phyloP scores from a whole-genome alignment of 2,329 filamentous ascomycete genomes.

The Aspergillus japonicus region DNA sequence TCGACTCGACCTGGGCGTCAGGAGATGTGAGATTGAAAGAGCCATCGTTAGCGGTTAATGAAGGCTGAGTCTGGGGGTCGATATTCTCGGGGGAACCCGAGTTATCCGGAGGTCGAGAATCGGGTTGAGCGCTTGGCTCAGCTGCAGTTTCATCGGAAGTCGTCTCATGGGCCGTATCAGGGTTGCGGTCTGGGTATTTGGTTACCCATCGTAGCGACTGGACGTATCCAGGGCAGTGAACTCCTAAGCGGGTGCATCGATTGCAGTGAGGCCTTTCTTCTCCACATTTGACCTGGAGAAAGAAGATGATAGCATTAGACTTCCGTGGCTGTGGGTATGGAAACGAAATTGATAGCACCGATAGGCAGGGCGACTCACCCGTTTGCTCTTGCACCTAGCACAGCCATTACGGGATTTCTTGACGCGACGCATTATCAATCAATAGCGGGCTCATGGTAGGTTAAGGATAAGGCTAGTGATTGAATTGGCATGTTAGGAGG shows the following conservation, averaged over 20 bases:
- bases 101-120: constrained; percentile 1
- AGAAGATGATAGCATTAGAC: constrained; percentile 2
- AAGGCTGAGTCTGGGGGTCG: constrained; percentile 9
- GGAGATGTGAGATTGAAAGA: constrained; percentile 7
- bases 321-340: not conserved
- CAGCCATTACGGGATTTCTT: constrained; percentile 45
- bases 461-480: constrained; percentile 35
- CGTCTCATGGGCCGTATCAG: constrained; percentile 9
- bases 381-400: constrained; percentile 44
- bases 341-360: constrained; percentile 1
- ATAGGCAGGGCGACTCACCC: constrained; percentile 23
- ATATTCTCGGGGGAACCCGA: constrained; percentile 4
- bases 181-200: constrained; percentile 25
- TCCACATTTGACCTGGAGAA: constrained; percentile 40
- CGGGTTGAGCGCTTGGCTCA: constrained; percentile 1
- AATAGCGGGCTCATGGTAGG: constrained; percentile 23
- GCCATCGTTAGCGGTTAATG: constrained; percentile 11
- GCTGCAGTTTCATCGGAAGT: constrained; percentile 8
- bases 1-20: not conserved
- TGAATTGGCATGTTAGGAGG: not conserved
- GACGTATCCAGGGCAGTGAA: constrained; percentile 39
- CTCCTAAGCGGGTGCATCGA: constrained; percentile 39
- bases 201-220: constrained; percentile 41
- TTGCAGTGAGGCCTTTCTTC: constrained; percentile 40
- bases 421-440: constrained; percentile 44